phyloP scores from a whole-genome alignment of 306 rosid genomes.

The Vigna mungo region DNA sequence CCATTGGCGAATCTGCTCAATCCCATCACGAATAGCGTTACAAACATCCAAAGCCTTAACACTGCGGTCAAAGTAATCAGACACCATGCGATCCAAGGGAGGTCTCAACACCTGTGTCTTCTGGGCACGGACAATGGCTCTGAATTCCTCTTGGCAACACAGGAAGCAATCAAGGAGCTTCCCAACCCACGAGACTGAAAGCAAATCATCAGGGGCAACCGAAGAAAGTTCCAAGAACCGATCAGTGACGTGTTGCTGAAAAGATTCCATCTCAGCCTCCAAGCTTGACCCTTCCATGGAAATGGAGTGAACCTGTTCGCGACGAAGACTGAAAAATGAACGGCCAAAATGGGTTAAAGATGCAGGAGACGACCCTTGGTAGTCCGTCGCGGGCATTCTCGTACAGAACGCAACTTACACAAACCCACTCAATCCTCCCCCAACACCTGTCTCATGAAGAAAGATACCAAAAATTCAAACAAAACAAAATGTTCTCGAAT shows the following conservation, averaged over 20 bases:
- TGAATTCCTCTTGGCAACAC: conserved; percentile 73
- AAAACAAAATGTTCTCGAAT: background rate
- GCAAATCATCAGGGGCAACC: conserved; percentile 48
- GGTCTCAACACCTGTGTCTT: conserved; percentile 46
- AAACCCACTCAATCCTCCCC: conserved; percentile 2
- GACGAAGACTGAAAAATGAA: conserved; percentile 60
- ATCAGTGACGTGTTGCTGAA: conserved; percentile 69
- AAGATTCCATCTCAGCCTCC: conserved; percentile 64
- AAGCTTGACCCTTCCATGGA: conserved; percentile 61
- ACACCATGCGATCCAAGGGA: conserved; percentile 70
- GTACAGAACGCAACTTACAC: conserved; percentile 25
- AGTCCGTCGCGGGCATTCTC: conserved; percentile 90
- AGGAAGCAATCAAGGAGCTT: conserved; percentile 76
- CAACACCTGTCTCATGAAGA: conserved; percentile 1
- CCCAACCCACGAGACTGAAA: conserved; percentile 71
- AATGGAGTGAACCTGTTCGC: conserved; percentile 55
- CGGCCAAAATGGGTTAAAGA: conserved; percentile 64
- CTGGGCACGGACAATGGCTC: conserved; percentile 53
- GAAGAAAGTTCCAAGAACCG: conserved; percentile 57
- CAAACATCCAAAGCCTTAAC: conserved; percentile 95
- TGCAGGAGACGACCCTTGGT: conserved; percentile 66
- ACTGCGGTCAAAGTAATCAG: conserved; percentile 79
- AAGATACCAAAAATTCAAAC: background rate
- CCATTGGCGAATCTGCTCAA: conserved; percentile 89
- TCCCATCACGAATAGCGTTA: conserved; percentile 86